Evolutionary conservation across 2,329 filamentous ascomycete genomes (phyloP).

Genomic region (Kalaharituber pfeilii): DNA sequence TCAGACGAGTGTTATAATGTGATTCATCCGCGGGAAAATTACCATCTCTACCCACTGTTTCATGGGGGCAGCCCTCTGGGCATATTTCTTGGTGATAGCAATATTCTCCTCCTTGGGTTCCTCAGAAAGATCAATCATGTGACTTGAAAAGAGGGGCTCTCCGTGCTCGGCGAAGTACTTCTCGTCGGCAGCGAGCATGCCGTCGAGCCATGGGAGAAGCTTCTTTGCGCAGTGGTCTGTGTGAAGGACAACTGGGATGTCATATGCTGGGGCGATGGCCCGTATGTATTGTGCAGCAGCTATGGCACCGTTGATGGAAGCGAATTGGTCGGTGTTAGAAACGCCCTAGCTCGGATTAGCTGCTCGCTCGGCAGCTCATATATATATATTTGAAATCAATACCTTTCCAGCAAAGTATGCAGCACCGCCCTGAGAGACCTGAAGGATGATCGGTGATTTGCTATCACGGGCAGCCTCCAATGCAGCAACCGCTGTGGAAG

Average conservation of each 20-base stretch:
- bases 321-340: constrained; percentile 64
- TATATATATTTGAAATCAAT: constrained; percentile 13
- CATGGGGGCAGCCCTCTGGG: constrained; percentile 86
- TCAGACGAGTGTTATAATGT: not conserved
- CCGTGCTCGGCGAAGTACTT: constrained; percentile 82
- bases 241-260: constrained; percentile 80
- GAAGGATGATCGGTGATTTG: constrained; percentile 82
- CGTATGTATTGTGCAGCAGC: constrained; percentile 90
- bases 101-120: constrained; percentile 84
- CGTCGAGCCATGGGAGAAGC: constrained; percentile 93
- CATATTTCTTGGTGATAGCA: constrained; percentile 75
- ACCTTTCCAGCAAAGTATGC: constrained; percentile 85
- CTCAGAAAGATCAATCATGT: constrained; percentile 98
- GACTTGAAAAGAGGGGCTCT: constrained; percentile 83
- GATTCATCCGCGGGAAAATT: constrained; percentile 19
- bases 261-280: constrained; percentile 69
- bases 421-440: constrained; percentile 82
- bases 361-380: not conserved
- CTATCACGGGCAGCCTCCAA: constrained; percentile 90
- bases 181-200: constrained; percentile 90
- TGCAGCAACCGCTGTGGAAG: constrained; percentile 65
- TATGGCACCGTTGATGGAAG: constrained; percentile 72
- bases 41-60: constrained; percentile 99
- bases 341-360: constrained; percentile 40
- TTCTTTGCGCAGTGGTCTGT: constrained; percentile 99